Percentiles rank a stretch among this genome's conserved stretches.
Evolutionary conservation across 495 filamentous ascomycete species (phyloP).

Genomic region (Alectoria sarmentosa): DNA sequence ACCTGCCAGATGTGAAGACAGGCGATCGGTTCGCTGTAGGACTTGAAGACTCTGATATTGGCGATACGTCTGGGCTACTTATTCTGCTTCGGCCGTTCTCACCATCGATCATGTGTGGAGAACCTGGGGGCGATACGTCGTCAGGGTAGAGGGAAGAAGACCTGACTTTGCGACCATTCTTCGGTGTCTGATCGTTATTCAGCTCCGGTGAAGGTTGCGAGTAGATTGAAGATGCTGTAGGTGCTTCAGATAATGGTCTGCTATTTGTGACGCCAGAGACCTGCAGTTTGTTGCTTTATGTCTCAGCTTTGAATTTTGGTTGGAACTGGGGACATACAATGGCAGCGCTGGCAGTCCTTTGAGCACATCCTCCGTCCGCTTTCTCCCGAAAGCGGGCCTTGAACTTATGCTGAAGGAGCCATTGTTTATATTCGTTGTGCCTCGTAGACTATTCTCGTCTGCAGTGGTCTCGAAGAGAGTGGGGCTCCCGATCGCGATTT

Average conservation of each 20-base stretch:
- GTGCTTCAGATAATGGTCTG: conserved; percentile 31
- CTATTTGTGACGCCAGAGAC: conserved; percentile 7
- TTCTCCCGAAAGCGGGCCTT: conserved; percentile 27
- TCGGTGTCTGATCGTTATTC: conserved; percentile 11
- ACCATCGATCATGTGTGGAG: conserved; percentile 27
- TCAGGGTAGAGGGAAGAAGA: conserved; percentile 31
- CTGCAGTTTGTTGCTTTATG: conserved; percentile 18
- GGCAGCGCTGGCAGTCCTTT: conserved; percentile 39
- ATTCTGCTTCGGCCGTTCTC: conserved; percentile 7
- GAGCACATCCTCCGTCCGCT: conserved; percentile 25
- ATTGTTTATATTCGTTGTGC: conserved; percentile 25
- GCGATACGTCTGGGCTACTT: conserved; percentile 41
- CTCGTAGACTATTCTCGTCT: conserved; percentile 30
- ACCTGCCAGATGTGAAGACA: conserved; percentile 12
- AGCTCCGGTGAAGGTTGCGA: conserved; percentile 36
- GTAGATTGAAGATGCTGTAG: conserved; percentile 38
- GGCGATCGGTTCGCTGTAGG: conserved; percentile 15
- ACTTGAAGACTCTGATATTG: conserved; percentile 35
- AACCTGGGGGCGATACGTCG: conserved; percentile 43
- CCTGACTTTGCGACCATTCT: conserved; percentile 21
- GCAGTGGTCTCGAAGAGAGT: conserved; percentile 38
- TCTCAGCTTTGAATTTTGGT: not conserved
- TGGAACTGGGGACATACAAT: conserved; percentile 31
- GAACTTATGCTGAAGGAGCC: conserved; percentile 24
- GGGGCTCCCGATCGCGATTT: conserved; percentile 37